A percentile compares a stretch with the other conserved stretches of the same genome.
phyloP scores from a whole-genome alignment of 2,329 filamentous ascomycete species.

The Laburnicola sp. region DNA sequence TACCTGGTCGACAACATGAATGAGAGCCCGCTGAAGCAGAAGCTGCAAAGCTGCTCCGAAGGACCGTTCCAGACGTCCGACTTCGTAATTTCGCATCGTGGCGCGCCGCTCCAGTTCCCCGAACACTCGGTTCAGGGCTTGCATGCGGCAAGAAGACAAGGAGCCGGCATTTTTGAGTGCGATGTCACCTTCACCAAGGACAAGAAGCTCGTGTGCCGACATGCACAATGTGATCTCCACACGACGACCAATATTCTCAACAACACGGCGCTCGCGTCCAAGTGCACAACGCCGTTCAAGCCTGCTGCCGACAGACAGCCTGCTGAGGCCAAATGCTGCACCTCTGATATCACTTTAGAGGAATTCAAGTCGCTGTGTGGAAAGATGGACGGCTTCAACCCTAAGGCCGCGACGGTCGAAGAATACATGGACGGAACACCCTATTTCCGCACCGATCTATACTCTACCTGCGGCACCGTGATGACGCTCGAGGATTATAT shows the following conservation, averaged over 20 bases:
- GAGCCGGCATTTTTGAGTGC: constrained; percentile 45
- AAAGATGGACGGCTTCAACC: constrained; percentile 67
- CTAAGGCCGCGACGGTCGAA: constrained; percentile 59
- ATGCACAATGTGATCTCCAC: constrained; percentile 45
- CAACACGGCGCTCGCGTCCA: constrained; percentile 37
- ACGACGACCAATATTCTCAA: constrained; percentile 45
- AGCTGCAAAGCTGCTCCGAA: constrained; percentile 44
- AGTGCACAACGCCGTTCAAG: constrained; percentile 44
- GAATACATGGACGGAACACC: constrained; percentile 64
- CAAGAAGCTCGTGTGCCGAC: constrained; percentile 44
- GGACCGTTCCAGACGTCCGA: constrained; percentile 39
- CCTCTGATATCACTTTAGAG: constrained; percentile 67
- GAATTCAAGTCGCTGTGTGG: constrained; percentile 70
- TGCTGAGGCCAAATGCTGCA: constrained; percentile 70
- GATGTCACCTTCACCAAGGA: constrained; percentile 46
- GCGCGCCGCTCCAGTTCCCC: constrained; percentile 42
- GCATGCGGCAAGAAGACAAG: constrained; percentile 39
- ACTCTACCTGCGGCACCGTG: constrained; percentile 65
- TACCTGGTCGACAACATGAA: constrained; percentile 46
- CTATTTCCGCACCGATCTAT: constrained; percentile 66
- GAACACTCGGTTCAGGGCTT: constrained; percentile 40
- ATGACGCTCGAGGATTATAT: constrained; percentile 66
- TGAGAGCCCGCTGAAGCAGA: constrained; percentile 41
- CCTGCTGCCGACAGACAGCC: constrained; percentile 39
- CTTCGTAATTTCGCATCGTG: constrained; percentile 44